Conservation (phyloP, 2,329 filamentous ascomycete species). For the Helotiales sp. region DNA sequence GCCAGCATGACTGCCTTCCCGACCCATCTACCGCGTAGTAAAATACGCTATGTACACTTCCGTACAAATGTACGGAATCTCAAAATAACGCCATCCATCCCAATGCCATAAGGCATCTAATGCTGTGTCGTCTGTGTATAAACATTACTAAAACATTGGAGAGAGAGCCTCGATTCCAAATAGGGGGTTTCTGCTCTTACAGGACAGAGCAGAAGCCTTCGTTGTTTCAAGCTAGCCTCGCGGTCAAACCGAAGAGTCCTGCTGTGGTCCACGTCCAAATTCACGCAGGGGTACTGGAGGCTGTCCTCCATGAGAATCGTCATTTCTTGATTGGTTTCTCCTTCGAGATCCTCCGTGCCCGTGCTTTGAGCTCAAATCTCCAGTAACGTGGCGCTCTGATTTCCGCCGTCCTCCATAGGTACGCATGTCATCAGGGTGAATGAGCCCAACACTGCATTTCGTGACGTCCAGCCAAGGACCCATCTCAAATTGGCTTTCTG, state of each 20-base stretch:
- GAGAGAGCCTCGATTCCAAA: too few species aligned
- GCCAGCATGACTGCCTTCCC: too few species aligned
- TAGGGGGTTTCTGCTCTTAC: too few species aligned
- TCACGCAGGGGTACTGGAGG: not conserved
- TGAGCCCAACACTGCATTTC: constrained; percentile 36
- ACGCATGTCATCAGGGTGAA: constrained; percentile 3
- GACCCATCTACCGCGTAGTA: too few species aligned
- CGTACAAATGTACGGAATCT: not conserved
- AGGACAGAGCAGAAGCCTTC: too few species aligned
- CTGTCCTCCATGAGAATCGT: not conserved
- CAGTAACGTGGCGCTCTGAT: not conserved
- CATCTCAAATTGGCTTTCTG: constrained; percentile 67
- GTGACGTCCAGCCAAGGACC: constrained; percentile 61
- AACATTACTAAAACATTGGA: not conserved
- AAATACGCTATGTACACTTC: not conserved
- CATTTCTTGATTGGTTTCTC: not conserved
- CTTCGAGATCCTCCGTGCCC: not conserved
- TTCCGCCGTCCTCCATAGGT: not conserved
- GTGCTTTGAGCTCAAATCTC: not conserved
- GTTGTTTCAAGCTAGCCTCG: not conserved
- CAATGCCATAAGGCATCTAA: not conserved
- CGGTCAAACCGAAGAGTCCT: not conserved
- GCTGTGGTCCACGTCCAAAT: not conserved
- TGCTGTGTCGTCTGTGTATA: not conserved
- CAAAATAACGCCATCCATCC: not conserved